Conservation (phyloP, 345 rosid genomes). For the Hirschfeldia incana region DNA sequence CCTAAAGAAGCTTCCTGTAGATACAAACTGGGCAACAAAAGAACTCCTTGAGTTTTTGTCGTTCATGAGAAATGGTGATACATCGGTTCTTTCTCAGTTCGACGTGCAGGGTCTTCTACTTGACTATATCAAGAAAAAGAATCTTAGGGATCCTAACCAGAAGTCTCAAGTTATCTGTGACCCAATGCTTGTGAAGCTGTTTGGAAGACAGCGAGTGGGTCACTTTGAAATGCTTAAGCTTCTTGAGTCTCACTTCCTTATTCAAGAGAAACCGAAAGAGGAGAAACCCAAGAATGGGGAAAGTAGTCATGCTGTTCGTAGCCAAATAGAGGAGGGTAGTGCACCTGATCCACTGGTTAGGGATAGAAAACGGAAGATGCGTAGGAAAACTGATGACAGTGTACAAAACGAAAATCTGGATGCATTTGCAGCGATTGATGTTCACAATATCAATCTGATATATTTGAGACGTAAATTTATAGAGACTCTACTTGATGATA, state of each 20-base stretch:
- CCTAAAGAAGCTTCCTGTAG: slow-evolving; percentile 37
- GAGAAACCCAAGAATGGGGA: slow-evolving; percentile 39
- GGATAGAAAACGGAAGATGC: slow-evolving; percentile 56
- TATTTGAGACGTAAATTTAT: slow-evolving; percentile 68
- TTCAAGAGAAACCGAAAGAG: slow-evolving; percentile 45
- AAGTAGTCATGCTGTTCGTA: slow-evolving; percentile 41
- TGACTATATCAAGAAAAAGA: slow-evolving; percentile 63
- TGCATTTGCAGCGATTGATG: slow-evolving; percentile 84
- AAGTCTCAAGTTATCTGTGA: slow-evolving; percentile 78
- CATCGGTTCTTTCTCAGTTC: slow-evolving; percentile 53
- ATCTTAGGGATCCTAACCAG: slow-evolving; percentile 75
- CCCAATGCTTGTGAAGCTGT: slow-evolving; percentile 61
- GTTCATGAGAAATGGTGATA: slow-evolving; percentile 73
- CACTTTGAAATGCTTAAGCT: slow-evolving; percentile 92
- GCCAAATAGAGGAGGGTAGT: slow-evolving; percentile 39
- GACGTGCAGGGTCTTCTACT: slow-evolving; percentile 76
- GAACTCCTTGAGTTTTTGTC: slow-evolving; percentile 84
- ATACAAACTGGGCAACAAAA: slow-evolving; percentile 76
- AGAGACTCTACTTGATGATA: slow-evolving; percentile 68
- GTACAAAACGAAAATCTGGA: slow-evolving; percentile 42
- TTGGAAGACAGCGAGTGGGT: slow-evolving; percentile 67
- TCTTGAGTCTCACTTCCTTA: slow-evolving; percentile 74
- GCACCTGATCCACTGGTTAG: slow-evolving; percentile 39
- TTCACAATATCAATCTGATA: slow-evolving; percentile 73
- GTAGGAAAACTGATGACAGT: slow-evolving; percentile 52